Conservation (phyloP, 345 rosid genomes). For the Angophora floribunda region DNA sequence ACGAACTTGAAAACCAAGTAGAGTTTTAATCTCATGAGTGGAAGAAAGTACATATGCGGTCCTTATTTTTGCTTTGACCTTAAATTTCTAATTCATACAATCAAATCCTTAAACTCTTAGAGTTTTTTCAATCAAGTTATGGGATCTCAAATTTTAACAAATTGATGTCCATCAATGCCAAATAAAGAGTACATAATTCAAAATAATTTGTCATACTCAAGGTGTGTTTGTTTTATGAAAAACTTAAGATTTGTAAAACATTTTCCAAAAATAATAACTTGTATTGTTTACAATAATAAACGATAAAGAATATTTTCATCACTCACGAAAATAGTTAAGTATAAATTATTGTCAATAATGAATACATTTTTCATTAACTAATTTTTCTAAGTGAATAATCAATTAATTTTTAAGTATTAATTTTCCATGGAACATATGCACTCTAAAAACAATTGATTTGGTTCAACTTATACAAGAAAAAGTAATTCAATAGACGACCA, state of each 20-base stretch:
- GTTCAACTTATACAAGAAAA: no score
- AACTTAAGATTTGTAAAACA: background rate
- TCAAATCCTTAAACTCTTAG: background rate
- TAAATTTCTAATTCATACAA: background rate
- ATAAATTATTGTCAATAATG: no score
- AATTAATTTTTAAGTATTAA: no score
- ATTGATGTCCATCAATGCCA: rapidly evolving
- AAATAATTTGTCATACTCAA: rapidly evolving
- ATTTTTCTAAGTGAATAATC: no score
- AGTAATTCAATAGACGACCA: no score
- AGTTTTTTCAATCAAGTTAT: background rate
- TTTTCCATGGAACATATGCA: no score
- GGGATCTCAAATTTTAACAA: background rate
- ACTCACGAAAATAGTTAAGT: no score
- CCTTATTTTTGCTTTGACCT: background rate
- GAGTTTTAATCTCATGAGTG: background rate
- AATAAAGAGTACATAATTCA: background rate
- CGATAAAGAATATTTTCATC: no score
- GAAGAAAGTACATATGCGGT: background rate
- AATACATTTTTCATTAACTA: no score
- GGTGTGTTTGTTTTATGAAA: background rate
- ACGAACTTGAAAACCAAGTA: background rate
- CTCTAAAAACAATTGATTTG: no score
- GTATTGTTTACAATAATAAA: rapidly evolving
- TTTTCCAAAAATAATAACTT: rapidly evolving